Conservation (phyloP, 1,139 yeast genomes). For the Yamadazyma trypodendri region DNA sequence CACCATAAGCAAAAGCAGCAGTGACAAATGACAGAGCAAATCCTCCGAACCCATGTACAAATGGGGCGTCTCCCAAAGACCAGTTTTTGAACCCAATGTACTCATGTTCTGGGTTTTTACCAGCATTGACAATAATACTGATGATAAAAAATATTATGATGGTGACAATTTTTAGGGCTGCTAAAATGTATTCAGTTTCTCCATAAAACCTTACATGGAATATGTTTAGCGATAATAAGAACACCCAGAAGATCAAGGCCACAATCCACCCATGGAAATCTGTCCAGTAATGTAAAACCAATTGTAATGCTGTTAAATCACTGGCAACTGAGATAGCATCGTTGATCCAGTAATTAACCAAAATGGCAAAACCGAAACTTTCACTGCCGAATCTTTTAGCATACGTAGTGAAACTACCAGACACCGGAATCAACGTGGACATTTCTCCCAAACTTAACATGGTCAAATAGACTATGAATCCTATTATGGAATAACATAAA, state of each 20-base stretch:
- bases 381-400: slow-evolving; percentile 62
- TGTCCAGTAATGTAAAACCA: slow-evolving; percentile 63
- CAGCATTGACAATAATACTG: slow-evolving; percentile 38
- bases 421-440: slow-evolving; percentile 59
- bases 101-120: slow-evolving; percentile 29
- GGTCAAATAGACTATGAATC: slow-evolving; percentile 56
- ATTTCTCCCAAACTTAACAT: slow-evolving; percentile 67
- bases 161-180: slow-evolving; percentile 38
- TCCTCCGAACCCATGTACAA: slow-evolving; percentile 41
- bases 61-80: slow-evolving; percentile 41
- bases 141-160: slow-evolving; percentile 41
- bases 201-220: slow-evolving; percentile 52
- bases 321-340: slow-evolving; percentile 63
- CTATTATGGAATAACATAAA: slow-evolving; percentile 57
- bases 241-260: slow-evolving; percentile 58
- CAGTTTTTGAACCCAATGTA: slow-evolving; percentile 42
- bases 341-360: slow-evolving; percentile 64
- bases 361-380: slow-evolving; percentile 61
- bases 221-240: slow-evolving; percentile 50
- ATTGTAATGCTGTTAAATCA: slow-evolving; percentile 59
- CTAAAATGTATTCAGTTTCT: slow-evolving; percentile 42
- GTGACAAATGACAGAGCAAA: slow-evolving; percentile 44
- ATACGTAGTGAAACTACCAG: slow-evolving; percentile 62
- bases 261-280: slow-evolving; percentile 57
- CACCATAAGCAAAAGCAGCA: slow-evolving; percentile 69